These are phyloP conservation scores for Podospora pseudocomata DNA, from an alignment of 495 filamentous ascomycete species.

Conservation along the genomic window DNA sequence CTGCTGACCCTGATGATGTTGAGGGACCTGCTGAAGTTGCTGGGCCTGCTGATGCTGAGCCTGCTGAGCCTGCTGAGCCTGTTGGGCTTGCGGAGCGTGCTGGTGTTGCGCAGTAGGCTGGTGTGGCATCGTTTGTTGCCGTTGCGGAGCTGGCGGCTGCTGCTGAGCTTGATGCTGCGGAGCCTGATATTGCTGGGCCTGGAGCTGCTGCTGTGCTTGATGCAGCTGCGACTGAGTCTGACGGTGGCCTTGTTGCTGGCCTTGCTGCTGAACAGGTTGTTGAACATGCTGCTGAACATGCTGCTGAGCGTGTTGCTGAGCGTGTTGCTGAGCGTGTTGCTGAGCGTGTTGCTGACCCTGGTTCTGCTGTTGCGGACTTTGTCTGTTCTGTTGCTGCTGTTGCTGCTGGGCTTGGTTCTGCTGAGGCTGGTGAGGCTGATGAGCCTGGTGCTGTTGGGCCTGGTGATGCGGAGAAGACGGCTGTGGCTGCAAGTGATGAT, in stretches of 20 bases:
- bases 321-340: constrained; percentile 10
- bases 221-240: constrained; percentile 7
- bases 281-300: constrained; percentile 36
- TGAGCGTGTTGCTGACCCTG: constrained; percentile 33
- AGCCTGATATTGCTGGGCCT: background rate
- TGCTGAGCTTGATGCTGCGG: constrained; percentile 5
- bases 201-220: background rate
- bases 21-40: constrained; percentile 17
- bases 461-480: constrained; percentile 14
- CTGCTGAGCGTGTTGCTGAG: constrained; percentile 37
- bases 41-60: constrained; percentile 36
- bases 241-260: constrained; percentile 9
- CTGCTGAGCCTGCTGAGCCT: constrained; percentile 47
- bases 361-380: constrained; percentile 7
- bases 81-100: constrained; percentile 37
- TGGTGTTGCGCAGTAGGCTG: constrained; percentile 33
- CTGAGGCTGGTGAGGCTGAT: background rate
- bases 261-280: constrained; percentile 11
- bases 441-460: constrained; percentile 10
- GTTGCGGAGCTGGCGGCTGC: constrained; percentile 25
- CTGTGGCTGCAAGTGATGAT: constrained; percentile 14
- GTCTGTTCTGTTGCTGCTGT: background rate
- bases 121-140: constrained; percentile 28
- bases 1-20: constrained; percentile 36
- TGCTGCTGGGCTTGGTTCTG: constrained; percentile 34